Percentiles rank a stretch among this genome's conserved stretches.
Evolutionary conservation across 2,329 filamentous ascomycete species (phyloP).

Genomic region (Ceratocystiopsis sp.): DNA sequence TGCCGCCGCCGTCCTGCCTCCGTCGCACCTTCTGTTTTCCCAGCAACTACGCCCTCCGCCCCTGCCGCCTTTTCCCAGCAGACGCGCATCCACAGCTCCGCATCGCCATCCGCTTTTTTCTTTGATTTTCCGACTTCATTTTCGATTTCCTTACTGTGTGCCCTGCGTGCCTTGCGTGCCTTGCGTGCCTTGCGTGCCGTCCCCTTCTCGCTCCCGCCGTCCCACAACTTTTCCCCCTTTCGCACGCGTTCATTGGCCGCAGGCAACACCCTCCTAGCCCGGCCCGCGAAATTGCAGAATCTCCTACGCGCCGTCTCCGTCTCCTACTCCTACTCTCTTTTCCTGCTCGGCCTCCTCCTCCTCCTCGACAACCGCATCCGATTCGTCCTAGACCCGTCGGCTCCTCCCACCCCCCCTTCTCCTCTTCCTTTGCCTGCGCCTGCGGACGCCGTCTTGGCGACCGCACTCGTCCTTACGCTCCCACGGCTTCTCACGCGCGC

Average conservation of each 20-base stretch:
- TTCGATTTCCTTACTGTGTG: neutral
- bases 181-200: too few relatives aligned
- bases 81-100: neutral
- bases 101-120: neutral
- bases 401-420: neutral
- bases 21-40: neutral
- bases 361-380: neutral
- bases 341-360: neutral
- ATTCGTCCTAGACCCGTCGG: neutral
- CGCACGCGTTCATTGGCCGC: too few relatives aligned
- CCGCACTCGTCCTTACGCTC: slow-evolving; percentile 23
- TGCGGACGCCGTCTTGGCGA: slow-evolving; percentile 28
- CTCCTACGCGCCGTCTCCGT: neutral
- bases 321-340: neutral
- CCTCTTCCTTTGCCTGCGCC: neutral
- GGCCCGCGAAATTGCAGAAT: too few relatives aligned
- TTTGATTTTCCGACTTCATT: neutral
- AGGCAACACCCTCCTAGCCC: too few relatives aligned
- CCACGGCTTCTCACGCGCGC: slow-evolving; percentile 28
- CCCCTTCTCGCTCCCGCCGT: too few relatives aligned
- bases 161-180: too few relatives aligned
- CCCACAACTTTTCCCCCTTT: too few relatives aligned
- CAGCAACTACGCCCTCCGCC: neutral
- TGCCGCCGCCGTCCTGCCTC: neutral
- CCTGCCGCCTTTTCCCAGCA: neutral